Base-by-base conservation (phyloP, 441 rosid species). In the Manihot esculenta region DNA sequence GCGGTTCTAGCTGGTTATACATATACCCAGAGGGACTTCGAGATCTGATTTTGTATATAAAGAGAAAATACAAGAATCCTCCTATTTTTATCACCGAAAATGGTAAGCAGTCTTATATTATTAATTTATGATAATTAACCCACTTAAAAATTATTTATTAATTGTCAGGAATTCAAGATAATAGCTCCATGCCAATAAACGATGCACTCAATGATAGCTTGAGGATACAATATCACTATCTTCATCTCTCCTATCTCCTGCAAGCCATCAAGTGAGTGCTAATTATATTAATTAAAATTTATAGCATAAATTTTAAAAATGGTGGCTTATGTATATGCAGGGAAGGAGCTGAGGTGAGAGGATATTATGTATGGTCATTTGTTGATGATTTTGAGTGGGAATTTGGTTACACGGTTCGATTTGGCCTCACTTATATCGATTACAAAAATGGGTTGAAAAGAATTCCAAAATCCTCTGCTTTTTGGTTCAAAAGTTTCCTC, bases 1-100 rank as follows among this genome's bases (percentile, higher is more conserved):
- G 9, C 7, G 42, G 9, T 38, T 38, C 42, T 38, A 38, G 42
- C 7, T 38, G 85, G 73, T 88, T 88, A 3, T 77, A 35, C 56
- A 69, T 84, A 2, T 80, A 79, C 58, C 89, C 89, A n/a, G 59
- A 57, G 45, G 89, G 89, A 58, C 44, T 38, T 38, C 7, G 9
- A 38, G 42, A 38, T 9, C 38, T 33, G 38, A 33, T 38, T 84
- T 47, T 14, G 66, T 79, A 85, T 53, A 65, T 70, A 7, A 82
- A 79, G 73, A 50, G 41, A 27, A 80, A 68, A 3, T 87, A 87
- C 66, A 67, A 70, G 2, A 69, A 74, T 72, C 85, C 85, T 9
- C 30, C 75, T 9, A 80, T 85, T 23, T 85, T 74, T 47, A 82
- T 85, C 3, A 87, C 89, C 10, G 87, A 87, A 33, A 85, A 87